phyloP scores from a whole-genome alignment of 768 basidiomycete genomes.

The Crucibulum laeve region DNA sequence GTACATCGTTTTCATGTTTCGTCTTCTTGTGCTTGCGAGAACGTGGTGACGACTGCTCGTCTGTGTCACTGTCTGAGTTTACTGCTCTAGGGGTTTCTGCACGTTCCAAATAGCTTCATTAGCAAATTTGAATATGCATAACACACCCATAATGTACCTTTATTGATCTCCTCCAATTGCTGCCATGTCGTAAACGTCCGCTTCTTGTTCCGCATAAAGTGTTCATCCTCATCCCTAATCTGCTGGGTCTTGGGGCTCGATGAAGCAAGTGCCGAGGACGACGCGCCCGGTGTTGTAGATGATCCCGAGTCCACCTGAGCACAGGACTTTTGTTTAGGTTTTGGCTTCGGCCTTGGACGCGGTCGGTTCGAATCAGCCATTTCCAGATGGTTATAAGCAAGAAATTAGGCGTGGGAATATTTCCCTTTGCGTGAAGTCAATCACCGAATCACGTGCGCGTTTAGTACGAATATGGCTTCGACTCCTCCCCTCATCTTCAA shows the following conservation, averaged over 20 bases:
- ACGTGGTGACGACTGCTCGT: conserved; percentile 25
- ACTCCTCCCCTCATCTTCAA: conserved; percentile 46
- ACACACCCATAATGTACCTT: conserved; percentile 35
- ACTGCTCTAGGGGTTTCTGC: conserved; percentile 9
- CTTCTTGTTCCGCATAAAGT: conserved; percentile 65
- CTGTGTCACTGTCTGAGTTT: conserved; percentile 17
- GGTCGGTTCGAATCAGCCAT: conserved; percentile 44
- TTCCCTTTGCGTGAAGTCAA: conserved; percentile 18
- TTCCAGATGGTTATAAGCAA: conserved; percentile 23
- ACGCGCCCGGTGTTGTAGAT: conserved; percentile 9
- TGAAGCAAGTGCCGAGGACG: conserved; percentile 15
- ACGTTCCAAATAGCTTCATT: neutral
- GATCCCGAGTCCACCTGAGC: conserved; percentile 7
- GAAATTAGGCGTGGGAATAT: conserved; percentile 39
- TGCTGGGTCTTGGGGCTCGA: conserved; percentile 14
- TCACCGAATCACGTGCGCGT: conserved; percentile 27
- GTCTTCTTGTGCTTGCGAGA: conserved; percentile 31
- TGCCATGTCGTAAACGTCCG: conserved; percentile 56
- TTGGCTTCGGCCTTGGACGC: conserved; percentile 56
- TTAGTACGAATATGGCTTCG: conserved; percentile 29
- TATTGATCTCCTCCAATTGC: conserved; percentile 49
- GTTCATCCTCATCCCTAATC: conserved; percentile 56
- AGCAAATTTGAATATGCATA: neutral
- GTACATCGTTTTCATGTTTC: conserved; percentile 21
- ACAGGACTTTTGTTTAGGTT: conserved; percentile 29